phyloP scores from a whole-genome alignment of 306 rosid species.

The Rubus idaeus region DNA sequence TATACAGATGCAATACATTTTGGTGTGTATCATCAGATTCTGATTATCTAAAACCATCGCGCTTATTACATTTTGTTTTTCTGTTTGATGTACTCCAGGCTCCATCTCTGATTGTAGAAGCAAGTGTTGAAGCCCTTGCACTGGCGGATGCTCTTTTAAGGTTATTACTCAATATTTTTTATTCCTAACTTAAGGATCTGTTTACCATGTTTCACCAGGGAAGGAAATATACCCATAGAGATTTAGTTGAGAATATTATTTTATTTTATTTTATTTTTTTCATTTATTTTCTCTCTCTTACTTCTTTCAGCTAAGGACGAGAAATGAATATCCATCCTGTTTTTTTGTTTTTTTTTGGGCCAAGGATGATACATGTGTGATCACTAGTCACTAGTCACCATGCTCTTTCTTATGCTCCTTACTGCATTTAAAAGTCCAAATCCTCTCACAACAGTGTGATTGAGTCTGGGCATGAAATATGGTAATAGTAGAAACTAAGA shows the following conservation, averaged over 20 bases:
- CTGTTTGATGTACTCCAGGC: slow-evolving; percentile 57
- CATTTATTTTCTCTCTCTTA: neutral
- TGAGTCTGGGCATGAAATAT: neutral
- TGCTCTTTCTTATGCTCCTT: neutral
- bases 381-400: neutral
- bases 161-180: slow-evolving; percentile 38
- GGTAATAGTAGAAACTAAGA: slow-evolving; percentile 3
- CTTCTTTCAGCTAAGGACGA: neutral
- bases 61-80: slow-evolving; percentile 29
- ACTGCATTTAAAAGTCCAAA: neutral
- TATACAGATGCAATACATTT: neutral
- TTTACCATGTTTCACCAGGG: slow-evolving; percentile 10
- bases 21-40: neutral
- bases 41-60: neutral
- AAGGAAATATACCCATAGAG: neutral
- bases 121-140: slow-evolving; percentile 78
- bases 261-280: neutral
- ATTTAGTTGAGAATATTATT: neutral
- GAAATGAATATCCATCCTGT: neutral
- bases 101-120: slow-evolving; percentile 85
- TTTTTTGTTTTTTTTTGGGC: neutral
- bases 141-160: slow-evolving; percentile 84
- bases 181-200: slow-evolving; percentile 5
- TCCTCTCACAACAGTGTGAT: neutral
- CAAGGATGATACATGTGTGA: neutral